Base-by-base conservation (phyloP, 345 rosid genomes). In the Lepidium africanum region DNA sequence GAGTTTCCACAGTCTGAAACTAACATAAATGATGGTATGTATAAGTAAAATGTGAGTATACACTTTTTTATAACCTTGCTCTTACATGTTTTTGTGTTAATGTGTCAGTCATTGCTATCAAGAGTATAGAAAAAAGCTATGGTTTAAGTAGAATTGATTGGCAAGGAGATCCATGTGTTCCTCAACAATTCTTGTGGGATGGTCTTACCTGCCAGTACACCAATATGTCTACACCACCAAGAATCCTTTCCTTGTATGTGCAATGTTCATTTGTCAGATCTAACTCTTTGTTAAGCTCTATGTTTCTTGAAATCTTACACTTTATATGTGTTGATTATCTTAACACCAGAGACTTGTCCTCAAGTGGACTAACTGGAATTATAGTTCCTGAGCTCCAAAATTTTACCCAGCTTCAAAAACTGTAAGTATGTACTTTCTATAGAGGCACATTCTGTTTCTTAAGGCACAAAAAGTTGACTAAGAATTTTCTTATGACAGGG, bases 151-250 rank as follows among this genome's bases (percentile, higher is more conserved):
- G 54, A 58, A 67, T 38, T 27, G 69, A 76, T 37, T 87, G 88
- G 93, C 85, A 85, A 67, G 93, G 90, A 65, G 93, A 87, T 77
- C 90, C 90, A 49, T 83, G 90, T 56, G 67, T 70, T 11, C 93
- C 88, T 32, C 62, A 53, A 50, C 71, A 19, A 19, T 82, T 74
- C 63, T 7, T 14, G 47, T 82, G 88, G 90, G 81, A 78, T 17
- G 87, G 88, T 51, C 74, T 87, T 13, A 68, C 67, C 27, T 87
- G 87, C 63, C 74, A 72, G 62, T 45, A 57, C 41, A 16, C 35
- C 15, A 61, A 60, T 23, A 55, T 46, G 10, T 55, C 70, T 70
- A 65, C 74, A 63, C 72, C 79, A 23, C 72, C 76, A 32, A 76
- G 67, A 76, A 58, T 76, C 9, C 5, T n/a, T 10, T 76, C 79